These are phyloP conservation scores for Comarum palustre DNA, from an alignment of 306 rosid genomes.

Conservation along the genomic window DNA sequence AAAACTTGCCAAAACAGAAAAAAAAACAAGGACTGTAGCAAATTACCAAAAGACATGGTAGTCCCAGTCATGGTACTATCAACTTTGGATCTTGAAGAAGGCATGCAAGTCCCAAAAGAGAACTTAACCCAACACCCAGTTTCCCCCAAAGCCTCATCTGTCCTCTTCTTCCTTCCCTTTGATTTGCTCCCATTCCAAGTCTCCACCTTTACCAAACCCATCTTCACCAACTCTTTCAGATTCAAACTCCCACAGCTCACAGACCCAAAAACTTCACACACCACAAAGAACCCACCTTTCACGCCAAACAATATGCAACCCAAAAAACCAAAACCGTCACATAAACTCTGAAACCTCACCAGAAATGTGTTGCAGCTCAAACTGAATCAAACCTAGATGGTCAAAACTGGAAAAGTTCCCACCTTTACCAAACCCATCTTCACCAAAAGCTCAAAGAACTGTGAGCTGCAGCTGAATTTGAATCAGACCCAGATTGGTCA, in stretches of 20 bases:
- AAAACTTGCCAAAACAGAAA: neutral
- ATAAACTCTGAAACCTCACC: constrained; percentile 9
- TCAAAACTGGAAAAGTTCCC: constrained; percentile 40
- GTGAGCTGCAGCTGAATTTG: constrained; percentile 19
- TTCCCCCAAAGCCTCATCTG: constrained; percentile 42
- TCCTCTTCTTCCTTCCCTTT: constrained; percentile 47
- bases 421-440: constrained; percentile 71
- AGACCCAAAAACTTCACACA: constrained; percentile 20
- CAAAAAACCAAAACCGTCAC: neutral
- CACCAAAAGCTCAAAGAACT: constrained; percentile 14
- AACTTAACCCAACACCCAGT: constrained; percentile 63
- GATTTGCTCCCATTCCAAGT: constrained; percentile 62
- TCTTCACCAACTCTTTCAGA: constrained; percentile 30
- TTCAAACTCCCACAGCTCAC: constrained; percentile 23
- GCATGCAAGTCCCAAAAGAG: constrained; percentile 62
- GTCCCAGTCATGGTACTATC: constrained; percentile 63
- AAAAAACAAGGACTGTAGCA: neutral
- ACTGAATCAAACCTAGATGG: constrained; percentile 27
- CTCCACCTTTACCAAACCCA: constrained; percentile 71
- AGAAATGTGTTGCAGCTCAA: constrained; percentile 15
- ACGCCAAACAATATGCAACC: constrained; percentile 1
- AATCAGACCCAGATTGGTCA: constrained; percentile 25
- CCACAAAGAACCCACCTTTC: constrained; percentile 23
- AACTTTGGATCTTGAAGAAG: constrained; percentile 91
- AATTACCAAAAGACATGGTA: constrained; percentile 53